Conservation (phyloP, 2,329 filamentous ascomycete genomes). For the Diaporthe citri region DNA sequence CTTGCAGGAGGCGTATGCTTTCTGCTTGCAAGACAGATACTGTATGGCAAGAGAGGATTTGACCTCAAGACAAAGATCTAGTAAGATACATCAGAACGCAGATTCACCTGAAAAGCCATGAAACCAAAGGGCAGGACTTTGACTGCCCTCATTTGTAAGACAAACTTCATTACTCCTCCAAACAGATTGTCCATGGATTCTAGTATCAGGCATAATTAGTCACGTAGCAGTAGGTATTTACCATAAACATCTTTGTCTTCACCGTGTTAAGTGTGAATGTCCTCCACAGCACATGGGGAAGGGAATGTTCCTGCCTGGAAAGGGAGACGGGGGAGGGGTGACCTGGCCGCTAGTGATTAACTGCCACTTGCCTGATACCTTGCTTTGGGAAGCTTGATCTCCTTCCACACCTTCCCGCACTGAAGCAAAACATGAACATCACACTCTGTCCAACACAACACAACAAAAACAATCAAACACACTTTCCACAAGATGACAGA, state of each 20-base stretch:
- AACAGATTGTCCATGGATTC: not conserved
- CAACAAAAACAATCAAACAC: not conserved
- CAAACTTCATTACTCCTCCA: not conserved
- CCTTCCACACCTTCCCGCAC: not conserved
- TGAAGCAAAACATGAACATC: not conserved
- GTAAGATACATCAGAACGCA: not conserved
- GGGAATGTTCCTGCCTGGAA: not conserved
- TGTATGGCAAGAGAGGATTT: constrained; percentile 29
- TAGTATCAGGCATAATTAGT: not conserved
- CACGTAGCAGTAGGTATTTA: not conserved
- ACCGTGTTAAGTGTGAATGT: not conserved
- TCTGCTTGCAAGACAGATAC: constrained; percentile 45
- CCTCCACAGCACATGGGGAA: not conserved
- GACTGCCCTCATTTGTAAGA: not conserved
- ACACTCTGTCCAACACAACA: not conserved
- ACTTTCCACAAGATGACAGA: not conserved
- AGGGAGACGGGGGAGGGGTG: not conserved
- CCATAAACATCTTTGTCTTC: not conserved
- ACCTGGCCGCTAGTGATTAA: not conserved
- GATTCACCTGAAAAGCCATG: not conserved
- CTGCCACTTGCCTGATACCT: not conserved
- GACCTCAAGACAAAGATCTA: constrained; percentile 16
- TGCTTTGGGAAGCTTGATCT: not conserved
- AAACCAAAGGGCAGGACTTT: not conserved
- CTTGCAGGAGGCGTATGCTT: constrained; percentile 51